These are phyloP conservation scores for Fusarium sp. DNA, from an alignment of 2,329 filamentous ascomycete genomes.

Conservation along the genomic window DNA sequence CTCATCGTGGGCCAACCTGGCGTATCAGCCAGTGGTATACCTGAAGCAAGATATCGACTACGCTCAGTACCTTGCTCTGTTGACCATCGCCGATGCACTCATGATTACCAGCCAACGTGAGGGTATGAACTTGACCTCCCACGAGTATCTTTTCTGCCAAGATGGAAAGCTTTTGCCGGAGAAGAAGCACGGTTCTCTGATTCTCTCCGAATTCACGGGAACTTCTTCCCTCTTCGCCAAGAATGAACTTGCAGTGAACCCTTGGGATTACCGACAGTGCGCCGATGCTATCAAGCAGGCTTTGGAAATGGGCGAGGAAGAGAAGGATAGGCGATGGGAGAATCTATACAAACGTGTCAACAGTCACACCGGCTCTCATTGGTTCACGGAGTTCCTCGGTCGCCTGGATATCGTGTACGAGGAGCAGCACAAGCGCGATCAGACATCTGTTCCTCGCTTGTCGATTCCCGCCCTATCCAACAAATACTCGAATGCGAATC, in stretches of 20 bases:
- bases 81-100: constrained; percentile 87
- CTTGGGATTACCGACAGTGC: constrained; percentile 92
- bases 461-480: constrained; percentile 71
- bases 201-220: constrained; percentile 94
- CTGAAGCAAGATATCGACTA: constrained; percentile 95
- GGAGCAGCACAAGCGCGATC: constrained; percentile 84
- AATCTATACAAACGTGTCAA: constrained; percentile 77
- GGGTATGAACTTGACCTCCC: constrained; percentile 95
- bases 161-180: constrained; percentile 75
- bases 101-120: constrained; percentile 96
- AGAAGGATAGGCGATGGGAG: constrained; percentile 78
- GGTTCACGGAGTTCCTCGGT: constrained; percentile 79
- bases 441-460: constrained; percentile 85
- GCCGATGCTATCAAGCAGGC: constrained; percentile 85
- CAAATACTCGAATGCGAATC: constrained; percentile 71
- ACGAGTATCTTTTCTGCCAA: constrained; percentile 93
- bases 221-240: constrained; percentile 85
- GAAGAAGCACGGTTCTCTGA: constrained; percentile 87
- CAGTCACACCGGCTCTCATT: constrained; percentile 83
- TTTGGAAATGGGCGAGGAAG: constrained; percentile 78
- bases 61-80: constrained; percentile 87
- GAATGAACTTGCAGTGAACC: constrained; percentile 86
- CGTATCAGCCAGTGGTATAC: constrained; percentile 92
- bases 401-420: constrained; percentile 79
- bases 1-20: constrained; percentile 86